phyloP scores from a whole-genome alignment of 805 yeast genomes.

The Dipodascopsis tothii region DNA sequence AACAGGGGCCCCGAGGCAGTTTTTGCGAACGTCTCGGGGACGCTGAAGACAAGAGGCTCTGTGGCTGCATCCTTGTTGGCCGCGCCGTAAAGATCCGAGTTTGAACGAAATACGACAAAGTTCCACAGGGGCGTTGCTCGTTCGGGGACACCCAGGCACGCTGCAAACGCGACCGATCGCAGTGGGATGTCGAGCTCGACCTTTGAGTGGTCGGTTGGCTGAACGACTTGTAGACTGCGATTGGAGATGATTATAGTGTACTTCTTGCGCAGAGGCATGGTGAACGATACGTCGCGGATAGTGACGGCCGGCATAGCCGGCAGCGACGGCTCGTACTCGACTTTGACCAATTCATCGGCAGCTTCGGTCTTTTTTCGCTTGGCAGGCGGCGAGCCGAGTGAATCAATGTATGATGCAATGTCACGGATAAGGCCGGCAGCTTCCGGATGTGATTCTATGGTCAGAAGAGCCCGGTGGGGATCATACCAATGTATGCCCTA shows the following conservation, averaged over 20 bases:
- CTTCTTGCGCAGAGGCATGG: constrained; percentile 24
- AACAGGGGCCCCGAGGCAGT: constrained; percentile 2
- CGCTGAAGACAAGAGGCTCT: constrained; percentile 14
- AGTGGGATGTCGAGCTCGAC: constrained; percentile 8
- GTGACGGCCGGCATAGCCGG: constrained; percentile 3
- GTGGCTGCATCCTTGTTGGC: constrained; percentile 2
- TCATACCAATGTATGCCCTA: too few species aligned
- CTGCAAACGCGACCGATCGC: constrained; percentile 2
- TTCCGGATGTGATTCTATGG: too few species aligned
- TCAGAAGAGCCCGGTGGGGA: too few species aligned
- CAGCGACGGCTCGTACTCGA: background rate
- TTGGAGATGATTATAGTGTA: constrained; percentile 10
- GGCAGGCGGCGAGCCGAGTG: too few species aligned
- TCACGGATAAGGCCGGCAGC: too few species aligned
- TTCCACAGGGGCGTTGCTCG: constrained; percentile 16
- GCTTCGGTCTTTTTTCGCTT: background rate
- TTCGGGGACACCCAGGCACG: constrained; percentile 10
- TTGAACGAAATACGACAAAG: constrained; percentile 5
- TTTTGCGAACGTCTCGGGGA: constrained; percentile 9
- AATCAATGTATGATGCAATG: too few species aligned
- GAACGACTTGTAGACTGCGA: background rate
- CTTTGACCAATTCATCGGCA: background rate
- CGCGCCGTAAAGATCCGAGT: constrained; percentile 3
- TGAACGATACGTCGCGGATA: constrained; percentile 18
- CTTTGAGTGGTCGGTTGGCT: background rate